These are phyloP conservation scores for Acanthochlamys bracteata DNA, from an alignment of 106 monocot species.

Conservation along the genomic window DNA sequence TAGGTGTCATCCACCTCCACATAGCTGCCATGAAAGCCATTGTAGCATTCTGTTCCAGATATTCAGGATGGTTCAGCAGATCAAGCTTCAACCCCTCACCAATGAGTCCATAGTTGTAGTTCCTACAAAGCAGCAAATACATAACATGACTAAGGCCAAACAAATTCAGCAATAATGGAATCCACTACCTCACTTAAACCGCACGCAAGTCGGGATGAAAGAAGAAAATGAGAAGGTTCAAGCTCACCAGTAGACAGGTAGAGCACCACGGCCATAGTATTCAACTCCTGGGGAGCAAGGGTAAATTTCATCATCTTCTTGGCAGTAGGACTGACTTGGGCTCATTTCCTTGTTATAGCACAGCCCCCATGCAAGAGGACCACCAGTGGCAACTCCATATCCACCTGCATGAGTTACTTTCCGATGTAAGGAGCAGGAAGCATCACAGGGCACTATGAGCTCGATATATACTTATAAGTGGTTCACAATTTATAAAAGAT, in stretches of 20 bases:
- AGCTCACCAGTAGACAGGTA: slow-evolving; percentile 61
- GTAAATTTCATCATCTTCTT: slow-evolving; percentile 22
- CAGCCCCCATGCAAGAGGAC: slow-evolving; percentile 64
- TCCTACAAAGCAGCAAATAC: slow-evolving; percentile 26
- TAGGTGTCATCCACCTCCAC: slow-evolving; percentile 87
- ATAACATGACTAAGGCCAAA: not conserved
- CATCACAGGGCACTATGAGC: too few species aligned
- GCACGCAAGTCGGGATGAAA: not conserved
- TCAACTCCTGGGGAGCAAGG: slow-evolving; percentile 41
- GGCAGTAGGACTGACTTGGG: slow-evolving; percentile 63
- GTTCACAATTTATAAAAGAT: too few species aligned
- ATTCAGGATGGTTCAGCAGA: slow-evolving; percentile 78
- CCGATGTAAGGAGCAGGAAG: too few species aligned
- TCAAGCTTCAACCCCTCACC: slow-evolving; percentile 41
- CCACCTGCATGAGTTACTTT: slow-evolving; percentile 33
- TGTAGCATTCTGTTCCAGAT: slow-evolving; percentile 83
- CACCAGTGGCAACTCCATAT: slow-evolving; percentile 76
- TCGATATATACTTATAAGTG: too few species aligned
- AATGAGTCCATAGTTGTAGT: slow-evolving; percentile 47
- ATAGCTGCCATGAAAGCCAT: slow-evolving; percentile 86
- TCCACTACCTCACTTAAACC: too few species aligned
- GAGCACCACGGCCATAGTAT: slow-evolving; percentile 52
- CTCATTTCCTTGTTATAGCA: slow-evolving; percentile 77
- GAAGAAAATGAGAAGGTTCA: not conserved
- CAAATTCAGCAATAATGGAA: too few species aligned